Evolutionary conservation across 352 stramenopile species (phyloP), one percentile per base, ranked within the genome.

Genomic region (Globisporangium spinosum): DNA sequence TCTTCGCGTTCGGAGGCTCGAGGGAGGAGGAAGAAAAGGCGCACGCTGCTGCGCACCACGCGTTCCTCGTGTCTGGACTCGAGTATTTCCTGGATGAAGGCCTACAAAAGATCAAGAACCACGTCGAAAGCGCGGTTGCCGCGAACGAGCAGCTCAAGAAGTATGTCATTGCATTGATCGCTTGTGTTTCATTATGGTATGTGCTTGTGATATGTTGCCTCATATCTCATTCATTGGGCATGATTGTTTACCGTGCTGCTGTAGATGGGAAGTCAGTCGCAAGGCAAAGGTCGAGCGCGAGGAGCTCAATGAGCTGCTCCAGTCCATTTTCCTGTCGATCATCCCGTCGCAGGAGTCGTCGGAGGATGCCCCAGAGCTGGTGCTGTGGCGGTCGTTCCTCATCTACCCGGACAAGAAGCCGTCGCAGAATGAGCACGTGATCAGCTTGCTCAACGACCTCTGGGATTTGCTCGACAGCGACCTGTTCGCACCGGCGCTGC

Each of bases 401-500:
- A 90, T 92, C 69, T 92, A 91, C 69, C 58, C 81, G 12, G 85
- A 91, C 64, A 93, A 91, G 65, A 75, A 80, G 63, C 71, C 77
- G 47, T 80, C 74, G 2, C 83, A 93, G 67, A 82, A 82, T 64
- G 83, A 93, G 69, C 74, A 87, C 29, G 83, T 91, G 15, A 91
- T 93, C 71, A 89, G 83, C 35, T 67, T 93, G 43, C 78, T 93
- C 23, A 93, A 93, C 64, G 85, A 93, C 67, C 72, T 93, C 20
- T 93, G 85, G 85, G 85, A 93, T 57, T 75, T 93, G 38, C 74
- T 93, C 22, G 85, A 93, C 64, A 93, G 83, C 71, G 78, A 93
- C 55, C 69, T 93, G 32, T 91, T 93, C 69, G 75, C 79, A 58
- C 82, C 85, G 22, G 85, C 83, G 27, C 62, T 93, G 66, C 79